These are phyloP conservation scores for Fragaria ananassa DNA, from an alignment of 306 rosid species.

Conservation along the genomic window DNA sequence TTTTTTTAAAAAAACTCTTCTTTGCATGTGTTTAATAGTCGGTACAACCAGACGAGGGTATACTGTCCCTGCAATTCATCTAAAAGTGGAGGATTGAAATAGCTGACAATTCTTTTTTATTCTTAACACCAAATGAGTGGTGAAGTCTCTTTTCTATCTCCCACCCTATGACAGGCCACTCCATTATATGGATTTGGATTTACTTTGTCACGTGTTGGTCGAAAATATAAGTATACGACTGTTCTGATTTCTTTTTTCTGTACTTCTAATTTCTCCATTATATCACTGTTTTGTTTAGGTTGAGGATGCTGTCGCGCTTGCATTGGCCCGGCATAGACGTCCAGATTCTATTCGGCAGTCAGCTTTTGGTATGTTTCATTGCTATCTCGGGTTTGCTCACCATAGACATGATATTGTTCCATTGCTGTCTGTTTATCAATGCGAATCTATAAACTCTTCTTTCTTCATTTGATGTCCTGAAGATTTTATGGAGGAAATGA, in stretches of 20 bases:
- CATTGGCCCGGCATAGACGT: constrained; percentile 70
- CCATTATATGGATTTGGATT: neutral
- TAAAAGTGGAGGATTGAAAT: neutral
- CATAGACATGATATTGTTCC: neutral
- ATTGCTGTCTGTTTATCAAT: neutral
- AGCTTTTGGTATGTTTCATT: constrained; percentile 41
- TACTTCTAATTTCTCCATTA: neutral
- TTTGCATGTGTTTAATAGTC: neutral
- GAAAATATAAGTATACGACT: neutral
- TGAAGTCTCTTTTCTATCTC: neutral
- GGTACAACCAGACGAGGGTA: neutral
- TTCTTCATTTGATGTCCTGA: neutral
- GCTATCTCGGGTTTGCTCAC: neutral
- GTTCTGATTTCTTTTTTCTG: neutral
- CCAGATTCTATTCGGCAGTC: constrained; percentile 63
- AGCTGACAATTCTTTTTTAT: neutral
- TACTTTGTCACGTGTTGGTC: neutral
- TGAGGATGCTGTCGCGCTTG: constrained; percentile 90
- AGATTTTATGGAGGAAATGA: neutral
- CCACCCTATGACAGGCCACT: neutral
- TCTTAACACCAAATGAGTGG: neutral
- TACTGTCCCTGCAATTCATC: neutral
- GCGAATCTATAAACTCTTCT: neutral
- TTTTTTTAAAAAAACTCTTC: too few relatives aligned
- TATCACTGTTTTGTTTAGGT: constrained; percentile 44